Evolutionary conservation across 495 filamentous ascomycete genomes (phyloP), one percentile per base, ranked within the genome.

Genomic region (Pyronema omphalodes): DNA sequence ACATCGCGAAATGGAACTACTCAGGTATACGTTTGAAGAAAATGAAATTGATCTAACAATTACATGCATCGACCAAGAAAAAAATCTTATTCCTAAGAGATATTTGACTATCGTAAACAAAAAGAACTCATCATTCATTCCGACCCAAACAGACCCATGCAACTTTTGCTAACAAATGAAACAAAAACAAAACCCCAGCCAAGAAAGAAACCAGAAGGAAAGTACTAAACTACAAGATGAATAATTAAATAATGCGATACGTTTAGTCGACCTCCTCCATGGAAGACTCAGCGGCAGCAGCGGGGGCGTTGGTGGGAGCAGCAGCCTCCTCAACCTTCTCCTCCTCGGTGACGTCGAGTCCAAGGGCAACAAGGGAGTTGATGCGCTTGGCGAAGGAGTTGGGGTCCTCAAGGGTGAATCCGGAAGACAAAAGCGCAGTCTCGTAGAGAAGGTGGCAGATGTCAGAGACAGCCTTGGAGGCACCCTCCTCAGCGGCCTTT

Each of bases 331-430:
- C 78, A 59, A 78, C 80, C 45, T 68, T 71, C 52, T 81, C 79
- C 69, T 87, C 84, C 74, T 94, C 93, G 55, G 95, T 88, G 51
- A 96, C 79, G 76, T 96, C 94, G 66, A 98, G 74, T 63, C 93
- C 93, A 43, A 96, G 80, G 54, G 86, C 86, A 43, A 98, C 88
- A 49, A 98, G 86, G 80, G 93, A 93, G 82, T 98, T 88, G 68
- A 98, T 94, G 67, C 91, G 91, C 77, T 95, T 86, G 57, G 91
- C 88, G 69, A 96, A 98, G 70, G 83, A 80, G 60, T 88, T 86
- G 54, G 91, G 91, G 79, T 98, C 91, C 61, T 98, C 91, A 65
- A 98, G 94, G 68, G 91, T 96, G 81, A 98, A 98, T 63, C 91
- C 91, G 54, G 91, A 98, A 62, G 96, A 91, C 46, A 98, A 74